Conservation (phyloP, 345 rosid genomes). For the Alliaria petiolata region DNA sequence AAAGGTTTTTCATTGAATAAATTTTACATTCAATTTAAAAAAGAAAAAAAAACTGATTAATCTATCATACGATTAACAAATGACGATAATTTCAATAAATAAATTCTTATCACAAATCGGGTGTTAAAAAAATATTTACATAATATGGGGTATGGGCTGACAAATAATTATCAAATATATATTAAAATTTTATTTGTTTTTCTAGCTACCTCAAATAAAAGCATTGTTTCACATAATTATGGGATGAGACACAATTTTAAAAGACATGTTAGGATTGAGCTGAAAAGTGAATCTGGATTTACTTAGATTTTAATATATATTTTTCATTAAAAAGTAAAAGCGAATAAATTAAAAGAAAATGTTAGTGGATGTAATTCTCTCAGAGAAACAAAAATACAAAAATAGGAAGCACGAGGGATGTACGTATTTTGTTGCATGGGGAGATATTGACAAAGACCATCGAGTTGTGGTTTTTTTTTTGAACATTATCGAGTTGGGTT, state of each 20-base stretch:
- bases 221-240: too few species aligned
- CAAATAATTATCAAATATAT: too few species aligned
- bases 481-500: constrained; percentile 25
- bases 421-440: constrained; percentile 36
- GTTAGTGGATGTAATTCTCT: constrained; percentile 3
- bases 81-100: too few species aligned
- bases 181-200: too few species aligned
- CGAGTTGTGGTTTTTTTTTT: constrained; percentile 24
- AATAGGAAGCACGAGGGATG: constrained; percentile 33
- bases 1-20: too few species aligned
- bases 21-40: too few species aligned
- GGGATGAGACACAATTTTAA: background rate
- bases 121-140: too few species aligned
- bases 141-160: too few species aligned
- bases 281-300: background rate
- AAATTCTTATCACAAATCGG: background rate
- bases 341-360: background rate
- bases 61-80: too few species aligned
- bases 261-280: background rate
- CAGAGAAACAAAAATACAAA: constrained; percentile 14
- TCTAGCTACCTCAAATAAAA: too few species aligned
- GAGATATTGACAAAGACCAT: constrained; percentile 30
- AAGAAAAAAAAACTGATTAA: too few species aligned
- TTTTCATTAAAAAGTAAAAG: background rate
- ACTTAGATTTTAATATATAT: background rate